phyloP scores from a whole-genome alignment of 768 basidiomycete species.

The Lactarius tabidus region DNA sequence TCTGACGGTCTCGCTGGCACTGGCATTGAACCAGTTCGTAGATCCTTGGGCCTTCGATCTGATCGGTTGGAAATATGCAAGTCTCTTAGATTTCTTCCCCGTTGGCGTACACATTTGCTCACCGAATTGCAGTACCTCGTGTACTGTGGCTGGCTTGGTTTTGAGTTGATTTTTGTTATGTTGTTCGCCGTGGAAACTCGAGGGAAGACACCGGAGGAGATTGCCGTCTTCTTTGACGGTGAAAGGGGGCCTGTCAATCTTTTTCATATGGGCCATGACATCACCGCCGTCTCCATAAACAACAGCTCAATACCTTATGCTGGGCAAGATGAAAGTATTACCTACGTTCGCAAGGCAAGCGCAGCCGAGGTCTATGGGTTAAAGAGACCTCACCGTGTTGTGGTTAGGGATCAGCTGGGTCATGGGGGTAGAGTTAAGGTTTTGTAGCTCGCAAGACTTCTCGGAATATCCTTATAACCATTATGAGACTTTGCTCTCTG shows the following conservation, averaged over 20 bases:
- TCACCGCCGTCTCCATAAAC: constrained; percentile 38
- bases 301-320: neutral
- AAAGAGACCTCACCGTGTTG: constrained; percentile 1
- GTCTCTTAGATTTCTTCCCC: constrained; percentile 15
- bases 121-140: constrained; percentile 44
- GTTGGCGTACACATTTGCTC: constrained; percentile 10
- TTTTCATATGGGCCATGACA: constrained; percentile 45
- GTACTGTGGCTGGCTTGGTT: constrained; percentile 59
- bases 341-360: neutral
- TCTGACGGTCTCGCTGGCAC: constrained; percentile 55
- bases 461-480: neutral
- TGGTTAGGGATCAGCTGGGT: constrained; percentile 9
- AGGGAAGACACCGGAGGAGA: constrained; percentile 70
- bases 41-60: constrained; percentile 67
- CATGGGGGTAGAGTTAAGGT: neutral
- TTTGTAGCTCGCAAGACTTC: neutral
- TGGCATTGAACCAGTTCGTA: constrained; percentile 77
- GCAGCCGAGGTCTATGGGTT: constrained; percentile 6
- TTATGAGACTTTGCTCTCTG: neutral
- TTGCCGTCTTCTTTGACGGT: constrained; percentile 67
- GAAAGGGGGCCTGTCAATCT: constrained; percentile 43
- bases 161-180: constrained; percentile 57
- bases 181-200: constrained; percentile 58
- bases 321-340: neutral
- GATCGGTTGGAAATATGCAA: constrained; percentile 42